phyloP scores from a whole-genome alignment of 257 asterid species.

The Capsicum rhomboideum region DNA sequence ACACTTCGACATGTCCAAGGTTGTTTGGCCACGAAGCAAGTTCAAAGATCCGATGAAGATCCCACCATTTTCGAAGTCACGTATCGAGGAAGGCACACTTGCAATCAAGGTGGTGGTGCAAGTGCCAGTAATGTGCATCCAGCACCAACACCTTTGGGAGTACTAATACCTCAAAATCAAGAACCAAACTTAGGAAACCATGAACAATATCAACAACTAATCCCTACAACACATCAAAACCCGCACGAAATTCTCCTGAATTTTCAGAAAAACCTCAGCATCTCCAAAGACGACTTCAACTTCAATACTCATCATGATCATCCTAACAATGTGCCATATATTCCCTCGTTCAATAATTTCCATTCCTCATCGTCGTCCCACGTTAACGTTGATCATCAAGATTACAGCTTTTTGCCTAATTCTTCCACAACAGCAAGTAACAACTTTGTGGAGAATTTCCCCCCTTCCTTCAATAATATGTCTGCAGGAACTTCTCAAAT shows the following conservation, averaged over 20 bases:
- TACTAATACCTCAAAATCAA: slow-evolving; percentile 2
- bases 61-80: slow-evolving; percentile 30
- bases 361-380: slow-evolving; percentile 11
- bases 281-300: slow-evolving; percentile 15
- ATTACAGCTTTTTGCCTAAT: slow-evolving; percentile 3
- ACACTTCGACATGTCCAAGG: slow-evolving; percentile 31
- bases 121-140: neutral
- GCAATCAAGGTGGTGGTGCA: slow-evolving; percentile 15
- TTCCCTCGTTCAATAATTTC: slow-evolving; percentile 2
- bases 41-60: slow-evolving; percentile 34
- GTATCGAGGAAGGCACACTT: slow-evolving; percentile 36
- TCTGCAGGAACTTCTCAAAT: neutral
- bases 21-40: slow-evolving; percentile 42
- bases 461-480: neutral
- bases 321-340: slow-evolving; percentile 15
- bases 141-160: neutral
- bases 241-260: slow-evolving; percentile 12
- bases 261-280: slow-evolving; percentile 37
- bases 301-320: slow-evolving; percentile 3
- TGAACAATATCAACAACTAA: slow-evolving; percentile 5
- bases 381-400: slow-evolving; percentile 8
- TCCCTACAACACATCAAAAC: slow-evolving; percentile 4
- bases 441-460: neutral
- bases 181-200: slow-evolving; percentile 12
- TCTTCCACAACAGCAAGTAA: neutral